Percentiles rank a stretch among this genome's conserved stretches.
Conservation (phyloP, 1,139 yeast species). For the Yamadazyma siamensis region DNA sequence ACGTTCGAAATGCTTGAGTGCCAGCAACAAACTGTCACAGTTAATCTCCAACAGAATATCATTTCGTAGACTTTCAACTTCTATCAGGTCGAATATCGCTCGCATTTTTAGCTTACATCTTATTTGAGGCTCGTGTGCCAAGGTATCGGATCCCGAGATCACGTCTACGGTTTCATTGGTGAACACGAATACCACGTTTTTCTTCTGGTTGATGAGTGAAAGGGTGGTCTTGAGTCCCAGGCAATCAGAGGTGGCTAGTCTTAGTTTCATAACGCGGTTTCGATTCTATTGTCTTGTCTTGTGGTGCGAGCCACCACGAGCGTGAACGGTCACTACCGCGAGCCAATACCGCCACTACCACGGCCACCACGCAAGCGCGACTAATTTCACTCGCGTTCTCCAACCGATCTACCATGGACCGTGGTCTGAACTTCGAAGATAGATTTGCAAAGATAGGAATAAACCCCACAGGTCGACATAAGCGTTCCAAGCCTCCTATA, state of each 20-base stretch:
- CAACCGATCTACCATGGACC: conserved; percentile 3
- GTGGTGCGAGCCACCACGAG: too few relatives aligned
- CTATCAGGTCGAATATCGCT: conserved; percentile 46
- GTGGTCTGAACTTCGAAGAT: conserved; percentile 13
- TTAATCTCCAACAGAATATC: conserved; percentile 54
- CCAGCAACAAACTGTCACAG: conserved; percentile 52
- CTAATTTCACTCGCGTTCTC: too few relatives aligned
- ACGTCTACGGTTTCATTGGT: conserved; percentile 43
- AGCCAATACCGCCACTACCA: too few relatives aligned
- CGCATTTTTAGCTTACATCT: conserved; percentile 53
- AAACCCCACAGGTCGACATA: neutral
- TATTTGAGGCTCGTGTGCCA: conserved; percentile 51
- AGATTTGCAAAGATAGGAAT: conserved; percentile 13
- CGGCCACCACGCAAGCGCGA: too few relatives aligned
- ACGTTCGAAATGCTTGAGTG: conserved; percentile 51
- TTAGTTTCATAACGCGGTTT: conserved; percentile 43
- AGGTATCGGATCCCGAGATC: conserved; percentile 45
- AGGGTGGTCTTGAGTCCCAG: conserved; percentile 29
- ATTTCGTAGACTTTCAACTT: conserved; percentile 45
- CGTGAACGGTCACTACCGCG: too few relatives aligned
- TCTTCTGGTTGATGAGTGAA: conserved; percentile 28
- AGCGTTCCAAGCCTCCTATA: too few relatives aligned
- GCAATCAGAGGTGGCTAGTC: conserved; percentile 27
- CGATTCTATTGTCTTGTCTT: too few relatives aligned
- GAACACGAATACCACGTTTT: conserved; percentile 41